These are phyloP conservation scores for Atalantia buxifolia DNA, from an alignment of 345 rosid genomes.

Conservation along the genomic window DNA sequence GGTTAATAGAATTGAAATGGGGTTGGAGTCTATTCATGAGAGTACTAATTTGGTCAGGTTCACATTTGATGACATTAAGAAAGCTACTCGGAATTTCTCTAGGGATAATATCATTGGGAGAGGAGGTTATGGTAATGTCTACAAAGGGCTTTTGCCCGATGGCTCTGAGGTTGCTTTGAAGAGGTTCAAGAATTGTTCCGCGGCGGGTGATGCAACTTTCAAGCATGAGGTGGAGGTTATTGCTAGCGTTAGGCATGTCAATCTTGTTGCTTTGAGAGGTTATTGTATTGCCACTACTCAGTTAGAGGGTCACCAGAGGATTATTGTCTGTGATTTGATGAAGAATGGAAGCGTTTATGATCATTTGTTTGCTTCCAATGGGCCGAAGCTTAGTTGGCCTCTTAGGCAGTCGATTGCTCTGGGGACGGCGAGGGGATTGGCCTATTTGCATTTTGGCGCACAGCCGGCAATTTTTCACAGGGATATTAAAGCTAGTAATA, in stretches of 20 bases:
- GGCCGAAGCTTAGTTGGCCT: conserved; percentile 69
- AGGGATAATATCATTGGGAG: conserved; percentile 64
- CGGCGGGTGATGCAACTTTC: conserved; percentile 65
- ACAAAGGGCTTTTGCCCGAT: conserved; percentile 57
- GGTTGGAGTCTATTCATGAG: conserved; percentile 53
- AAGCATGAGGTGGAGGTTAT: conserved; percentile 87
- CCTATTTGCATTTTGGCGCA: conserved; percentile 83
- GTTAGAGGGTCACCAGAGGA: conserved; percentile 92
- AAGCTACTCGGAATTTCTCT: conserved; percentile 68
- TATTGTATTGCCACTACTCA: conserved; percentile 81
- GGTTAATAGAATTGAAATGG: conserved; percentile 30
- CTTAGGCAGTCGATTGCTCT: conserved; percentile 72
- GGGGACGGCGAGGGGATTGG: conserved; percentile 84
- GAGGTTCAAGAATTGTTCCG: conserved; percentile 90
- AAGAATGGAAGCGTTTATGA: conserved; percentile 81
- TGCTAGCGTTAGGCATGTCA: conserved; percentile 73
- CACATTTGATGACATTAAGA: conserved; percentile 70
- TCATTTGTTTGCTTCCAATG: conserved; percentile 59
- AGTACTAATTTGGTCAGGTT: conserved; percentile 68
- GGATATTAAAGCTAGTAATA: not conserved
- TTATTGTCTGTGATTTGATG: conserved; percentile 82
- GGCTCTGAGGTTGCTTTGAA: conserved; percentile 84
- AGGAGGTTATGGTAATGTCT: conserved; percentile 95
- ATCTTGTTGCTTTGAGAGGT: conserved; percentile 78
- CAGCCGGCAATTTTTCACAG: conserved; percentile 72